Evolutionary conservation across 2,329 filamentous ascomycete genomes (phyloP).

Genomic region (Fusarium neocosmosporiellum): DNA sequence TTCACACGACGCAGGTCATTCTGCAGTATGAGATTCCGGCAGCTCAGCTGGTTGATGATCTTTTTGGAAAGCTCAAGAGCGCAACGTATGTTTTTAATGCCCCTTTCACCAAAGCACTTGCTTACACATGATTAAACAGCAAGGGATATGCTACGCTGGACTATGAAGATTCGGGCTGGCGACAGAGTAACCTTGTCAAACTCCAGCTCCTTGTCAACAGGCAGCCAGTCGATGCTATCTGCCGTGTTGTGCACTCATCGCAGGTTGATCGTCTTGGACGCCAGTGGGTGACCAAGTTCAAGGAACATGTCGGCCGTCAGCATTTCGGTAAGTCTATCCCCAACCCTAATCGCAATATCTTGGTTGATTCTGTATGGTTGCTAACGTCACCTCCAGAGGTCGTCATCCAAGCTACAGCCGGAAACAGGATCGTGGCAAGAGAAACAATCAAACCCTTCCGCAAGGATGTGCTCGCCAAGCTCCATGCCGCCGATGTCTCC

Average conservation of each 20-base stretch:
- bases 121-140: conserved; percentile 38
- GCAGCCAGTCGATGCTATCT: conserved; percentile 90
- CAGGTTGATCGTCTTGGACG: conserved; percentile 85
- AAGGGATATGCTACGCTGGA: conserved; percentile 97
- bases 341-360: background rate
- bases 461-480: conserved; percentile 92
- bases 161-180: conserved; percentile 95
- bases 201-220: conserved; percentile 95
- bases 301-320: conserved; percentile 94
- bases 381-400: conserved; percentile 68
- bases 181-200: conserved; percentile 82
- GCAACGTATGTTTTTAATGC: conserved; percentile 64
- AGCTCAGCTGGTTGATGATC: conserved; percentile 91
- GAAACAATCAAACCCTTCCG: conserved; percentile 97
- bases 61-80: conserved; percentile 96
- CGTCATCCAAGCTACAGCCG: conserved; percentile 90
- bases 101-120: background rate
- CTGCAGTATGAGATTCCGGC: conserved; percentile 91
- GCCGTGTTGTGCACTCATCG: conserved; percentile 86
- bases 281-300: conserved; percentile 95
- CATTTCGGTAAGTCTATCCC: conserved; percentile 73
- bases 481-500: conserved; percentile 90
- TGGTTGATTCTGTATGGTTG: background rate
- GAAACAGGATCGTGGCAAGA: conserved; percentile 84
- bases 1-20: conserved; percentile 92